phyloP scores from a whole-genome alignment of 495 filamentous ascomycete species.

The Podospora fimiseda region DNA sequence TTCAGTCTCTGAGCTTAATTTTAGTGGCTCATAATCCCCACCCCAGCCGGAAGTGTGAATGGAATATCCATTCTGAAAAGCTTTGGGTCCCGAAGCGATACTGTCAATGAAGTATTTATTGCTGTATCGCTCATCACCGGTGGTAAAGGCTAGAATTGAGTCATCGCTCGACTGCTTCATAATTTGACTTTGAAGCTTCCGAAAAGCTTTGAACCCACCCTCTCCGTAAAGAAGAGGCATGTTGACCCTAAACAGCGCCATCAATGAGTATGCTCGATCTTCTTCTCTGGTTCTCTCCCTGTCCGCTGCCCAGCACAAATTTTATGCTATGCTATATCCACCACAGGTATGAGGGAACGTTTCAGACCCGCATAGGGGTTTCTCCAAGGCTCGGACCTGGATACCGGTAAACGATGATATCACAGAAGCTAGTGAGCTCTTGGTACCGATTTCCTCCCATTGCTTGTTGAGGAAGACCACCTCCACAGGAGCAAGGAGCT shows the following conservation, averaged over 20 bases:
- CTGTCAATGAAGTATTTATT: neutral
- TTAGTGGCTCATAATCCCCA: too few species aligned
- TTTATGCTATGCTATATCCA: constrained; percentile 20
- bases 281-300: constrained; percentile 23
- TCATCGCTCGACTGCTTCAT: constrained; percentile 26
- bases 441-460: constrained; percentile 26
- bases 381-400: neutral
- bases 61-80: too few species aligned
- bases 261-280: constrained; percentile 32
- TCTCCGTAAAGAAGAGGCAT: constrained; percentile 38
- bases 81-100: neutral
- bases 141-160: constrained; percentile 18
- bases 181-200: constrained; percentile 27
- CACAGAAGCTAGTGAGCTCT: neutral
- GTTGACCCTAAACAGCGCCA: constrained; percentile 30
- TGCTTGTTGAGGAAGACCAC: constrained; percentile 27
- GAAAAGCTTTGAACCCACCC: constrained; percentile 21
- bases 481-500: constrained; percentile 28
- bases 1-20: too few species aligned
- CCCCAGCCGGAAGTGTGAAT: too few species aligned
- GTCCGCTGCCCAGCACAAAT: constrained; percentile 34
- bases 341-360: neutral
- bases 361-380: neutral
- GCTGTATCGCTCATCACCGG: neutral
- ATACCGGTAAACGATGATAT: constrained; percentile 25